A percentile compares a stretch with the other conserved stretches of the same genome.
These are phyloP conservation scores for Peronosclerospora sorghi DNA, from an alignment of 352 stramenopile genomes.

Conservation along the genomic window DNA sequence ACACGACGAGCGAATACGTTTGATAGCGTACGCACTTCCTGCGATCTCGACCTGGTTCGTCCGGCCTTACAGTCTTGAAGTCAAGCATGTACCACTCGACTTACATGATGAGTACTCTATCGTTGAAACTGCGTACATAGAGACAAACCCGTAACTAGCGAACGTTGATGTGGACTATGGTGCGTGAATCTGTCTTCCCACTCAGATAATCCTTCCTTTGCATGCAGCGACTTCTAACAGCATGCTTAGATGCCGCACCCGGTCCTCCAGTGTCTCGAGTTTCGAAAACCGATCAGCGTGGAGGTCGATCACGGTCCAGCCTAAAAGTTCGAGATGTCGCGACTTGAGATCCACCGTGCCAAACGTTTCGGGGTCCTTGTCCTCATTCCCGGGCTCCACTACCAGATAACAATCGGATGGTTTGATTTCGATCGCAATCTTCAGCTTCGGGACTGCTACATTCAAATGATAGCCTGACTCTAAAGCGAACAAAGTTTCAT, in stretches of 20 bases:
- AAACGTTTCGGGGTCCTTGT: slow-evolving; percentile 32
- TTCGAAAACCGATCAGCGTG: slow-evolving; percentile 40
- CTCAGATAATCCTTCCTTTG: too few relatives aligned
- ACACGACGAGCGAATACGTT: too few relatives aligned
- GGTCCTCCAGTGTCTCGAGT: slow-evolving; percentile 34
- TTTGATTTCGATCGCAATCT: slow-evolving; percentile 63
- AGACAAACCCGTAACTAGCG: slow-evolving; percentile 1
- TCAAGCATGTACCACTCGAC: too few relatives aligned
- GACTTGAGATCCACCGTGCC: slow-evolving; percentile 54
- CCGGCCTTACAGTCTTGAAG: too few relatives aligned
- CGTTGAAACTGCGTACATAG: slow-evolving; percentile 5
- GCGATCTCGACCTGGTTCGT: too few relatives aligned
- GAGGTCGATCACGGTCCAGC: slow-evolving; percentile 63
- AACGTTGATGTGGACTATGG: too few relatives aligned
- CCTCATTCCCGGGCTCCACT: slow-evolving; percentile 20
- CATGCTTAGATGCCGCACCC: slow-evolving; percentile 51
- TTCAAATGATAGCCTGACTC: slow-evolving; percentile 45
- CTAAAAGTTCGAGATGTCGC: slow-evolving; percentile 44
- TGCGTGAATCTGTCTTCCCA: too few relatives aligned
- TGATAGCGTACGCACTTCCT: too few relatives aligned
- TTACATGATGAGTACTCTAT: too few relatives aligned
- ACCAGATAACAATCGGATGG: slow-evolving; percentile 38
- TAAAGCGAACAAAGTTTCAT: slow-evolving; percentile 20
- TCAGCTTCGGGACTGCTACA: slow-evolving; percentile 33
- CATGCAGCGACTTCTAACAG: slow-evolving; percentile 56